phyloP scores from a whole-genome alignment of 202 grass and related monocot species.

The Bolboschoenoplectus hybrid region DNA sequence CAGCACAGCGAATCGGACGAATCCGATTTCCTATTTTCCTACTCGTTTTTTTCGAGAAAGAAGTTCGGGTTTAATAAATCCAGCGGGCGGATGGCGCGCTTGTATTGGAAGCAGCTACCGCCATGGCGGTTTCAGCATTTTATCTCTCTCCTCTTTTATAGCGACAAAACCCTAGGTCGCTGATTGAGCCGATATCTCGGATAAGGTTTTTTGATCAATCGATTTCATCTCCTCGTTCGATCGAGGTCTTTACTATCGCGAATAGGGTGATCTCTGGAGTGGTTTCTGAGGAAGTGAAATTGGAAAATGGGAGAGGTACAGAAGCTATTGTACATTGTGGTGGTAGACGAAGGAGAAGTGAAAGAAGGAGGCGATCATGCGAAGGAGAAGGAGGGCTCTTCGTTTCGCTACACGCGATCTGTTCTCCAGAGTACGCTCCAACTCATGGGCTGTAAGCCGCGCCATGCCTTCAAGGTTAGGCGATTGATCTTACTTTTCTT shows the following conservation, averaged over 20 bases:
- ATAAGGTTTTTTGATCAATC: not conserved
- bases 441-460: slow-evolving; percentile 94
- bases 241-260: not conserved
- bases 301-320: slow-evolving; percentile 40
- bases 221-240: not conserved
- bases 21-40: not conserved
- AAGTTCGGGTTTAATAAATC: not conserved
- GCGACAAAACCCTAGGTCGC: slow-evolving; percentile 2
- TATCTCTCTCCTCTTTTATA: not conserved
- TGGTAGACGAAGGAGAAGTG: slow-evolving; percentile 51
- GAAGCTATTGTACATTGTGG: slow-evolving; percentile 96
- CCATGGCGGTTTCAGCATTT: slow-evolving; percentile 4
- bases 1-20: not conserved
- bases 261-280: not conserved
- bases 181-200: not conserved
- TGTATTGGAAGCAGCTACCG: not conserved
- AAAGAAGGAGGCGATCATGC: not conserved
- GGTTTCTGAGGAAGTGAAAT: not conserved
- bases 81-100: slow-evolving; percentile 2
- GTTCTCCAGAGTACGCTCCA: slow-evolving; percentile 86
- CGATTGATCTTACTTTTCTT: not conserved
- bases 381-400: slow-evolving; percentile 34
- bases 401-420: slow-evolving; percentile 90
- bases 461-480: slow-evolving; percentile 83
- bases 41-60: too few relatives aligned